A percentile compares a stretch with the other conserved stretches of the same genome.
Evolutionary conservation across 2,329 filamentous ascomycete genomes (phyloP).

Genomic region (Pestalotiopsis sp.): DNA sequence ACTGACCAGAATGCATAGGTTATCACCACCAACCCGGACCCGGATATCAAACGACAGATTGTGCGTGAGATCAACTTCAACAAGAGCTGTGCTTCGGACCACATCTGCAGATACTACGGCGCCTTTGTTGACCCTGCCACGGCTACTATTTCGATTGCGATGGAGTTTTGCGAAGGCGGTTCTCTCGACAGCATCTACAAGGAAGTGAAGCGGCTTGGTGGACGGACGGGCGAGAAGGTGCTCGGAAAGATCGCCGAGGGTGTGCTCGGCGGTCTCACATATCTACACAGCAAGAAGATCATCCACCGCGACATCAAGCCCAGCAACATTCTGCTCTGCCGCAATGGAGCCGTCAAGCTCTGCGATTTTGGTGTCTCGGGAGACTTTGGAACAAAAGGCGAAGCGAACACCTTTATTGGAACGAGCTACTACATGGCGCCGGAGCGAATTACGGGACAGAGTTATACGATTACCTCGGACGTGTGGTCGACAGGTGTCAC

Average conservation of each 20-base stretch:
- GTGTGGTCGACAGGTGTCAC: conserved; percentile 98
- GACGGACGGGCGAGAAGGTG: conserved; percentile 94
- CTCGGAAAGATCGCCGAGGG: conserved; percentile 96
- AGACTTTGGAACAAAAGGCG: conserved; percentile 97
- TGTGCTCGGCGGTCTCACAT: conserved; percentile 89
- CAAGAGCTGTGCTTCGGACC: conserved; percentile 91
- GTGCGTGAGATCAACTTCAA: conserved; percentile 96
- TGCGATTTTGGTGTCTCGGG: conserved; percentile 98
- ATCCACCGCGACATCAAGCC: conserved; percentile 99
- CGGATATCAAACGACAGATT: conserved; percentile 98
- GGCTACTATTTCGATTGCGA: conserved; percentile 95
- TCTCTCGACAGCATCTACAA: conserved; percentile 96
- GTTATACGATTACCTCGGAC: conserved; percentile 97
- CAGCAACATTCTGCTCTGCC: conserved; percentile 91
- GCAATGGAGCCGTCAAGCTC: conserved; percentile 91
- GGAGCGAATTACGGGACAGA: conserved; percentile 95
- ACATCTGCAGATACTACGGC: conserved; percentile 97
- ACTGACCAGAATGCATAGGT: conserved; percentile 57
- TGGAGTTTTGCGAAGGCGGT: conserved; percentile 98
- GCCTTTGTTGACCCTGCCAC: conserved; percentile 96
- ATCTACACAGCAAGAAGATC: conserved; percentile 93
- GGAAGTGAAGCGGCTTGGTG: conserved; percentile 93
- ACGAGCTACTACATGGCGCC: conserved; percentile 99
- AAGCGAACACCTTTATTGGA: conserved; percentile 98
- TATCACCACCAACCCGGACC: conserved; percentile 97